Percentiles rank a stretch among this genome's conserved stretches.
Evolutionary conservation across 2,329 filamentous ascomycete species (phyloP).

Genomic region (Verticillium isaacii): DNA sequence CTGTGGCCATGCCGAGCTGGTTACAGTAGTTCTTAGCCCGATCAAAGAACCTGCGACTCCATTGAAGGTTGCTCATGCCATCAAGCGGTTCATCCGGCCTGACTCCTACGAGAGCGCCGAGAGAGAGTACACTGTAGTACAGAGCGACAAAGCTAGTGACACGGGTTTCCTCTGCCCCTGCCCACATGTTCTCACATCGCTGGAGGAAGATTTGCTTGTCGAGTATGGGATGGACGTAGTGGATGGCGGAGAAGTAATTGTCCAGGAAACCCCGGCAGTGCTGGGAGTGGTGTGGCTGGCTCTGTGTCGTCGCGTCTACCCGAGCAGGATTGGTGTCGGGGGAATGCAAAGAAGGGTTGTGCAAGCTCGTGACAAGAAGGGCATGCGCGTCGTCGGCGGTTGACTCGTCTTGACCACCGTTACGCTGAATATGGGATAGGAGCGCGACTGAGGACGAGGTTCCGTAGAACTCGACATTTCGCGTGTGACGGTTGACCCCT

Average conservation of each 20-base stretch:
- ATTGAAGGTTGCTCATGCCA: slow-evolving; percentile 38
- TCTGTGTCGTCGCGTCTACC: neutral
- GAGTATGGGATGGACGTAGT: slow-evolving; percentile 42
- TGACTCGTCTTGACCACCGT: slow-evolving; percentile 14
- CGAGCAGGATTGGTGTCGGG: slow-evolving; percentile 5
- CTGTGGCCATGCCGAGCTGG: slow-evolving; percentile 34
- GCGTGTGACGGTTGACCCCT: slow-evolving; percentile 38
- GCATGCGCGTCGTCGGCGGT: slow-evolving; percentile 21
- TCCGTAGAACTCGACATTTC: slow-evolving; percentile 41
- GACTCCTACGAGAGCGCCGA: slow-evolving; percentile 38
- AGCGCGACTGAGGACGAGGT: slow-evolving; percentile 41
- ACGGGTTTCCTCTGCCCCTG: slow-evolving; percentile 13
- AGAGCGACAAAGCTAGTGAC: slow-evolving; percentile 38
- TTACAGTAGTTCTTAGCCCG: slow-evolving; percentile 33
- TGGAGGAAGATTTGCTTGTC: slow-evolving; percentile 38
- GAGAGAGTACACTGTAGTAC: slow-evolving; percentile 40
- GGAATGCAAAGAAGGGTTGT: slow-evolving; percentile 38
- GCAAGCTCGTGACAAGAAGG: slow-evolving; percentile 34
- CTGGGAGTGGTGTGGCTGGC: slow-evolving; percentile 27
- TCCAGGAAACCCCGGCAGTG: slow-evolving; percentile 40
- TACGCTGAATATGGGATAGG: slow-evolving; percentile 32
- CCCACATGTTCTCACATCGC: slow-evolving; percentile 38
- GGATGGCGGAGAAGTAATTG: slow-evolving; percentile 42
- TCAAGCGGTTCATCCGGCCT: slow-evolving; percentile 36
- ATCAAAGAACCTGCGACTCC: slow-evolving; percentile 40